Percentiles rank a stretch among this genome's conserved stretches.
Evolutionary conservation across 2,329 filamentous ascomycete genomes (phyloP).

Genomic region (Phaeosphaeria sp.): DNA sequence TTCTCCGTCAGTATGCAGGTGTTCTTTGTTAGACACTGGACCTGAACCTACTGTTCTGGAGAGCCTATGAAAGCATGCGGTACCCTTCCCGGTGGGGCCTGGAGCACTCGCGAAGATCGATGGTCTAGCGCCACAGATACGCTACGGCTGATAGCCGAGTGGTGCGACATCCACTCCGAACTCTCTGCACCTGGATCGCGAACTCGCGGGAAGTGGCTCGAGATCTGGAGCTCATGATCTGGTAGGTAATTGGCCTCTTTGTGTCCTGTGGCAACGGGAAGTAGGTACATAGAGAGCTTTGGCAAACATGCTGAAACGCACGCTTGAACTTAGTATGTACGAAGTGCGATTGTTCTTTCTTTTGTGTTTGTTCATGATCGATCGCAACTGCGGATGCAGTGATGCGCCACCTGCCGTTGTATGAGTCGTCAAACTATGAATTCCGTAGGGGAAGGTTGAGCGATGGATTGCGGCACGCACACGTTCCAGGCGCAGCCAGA

Average conservation of each 20-base stretch:
- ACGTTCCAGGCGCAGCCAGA: not conserved
- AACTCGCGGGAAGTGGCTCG: not conserved
- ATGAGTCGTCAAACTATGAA: not conserved
- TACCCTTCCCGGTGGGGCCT: not conserved
- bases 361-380: not conserved
- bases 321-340: not conserved
- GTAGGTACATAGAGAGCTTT: not conserved
- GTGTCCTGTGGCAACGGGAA: not conserved
- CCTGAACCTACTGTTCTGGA: not conserved
- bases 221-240: not conserved
- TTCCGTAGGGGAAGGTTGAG: not conserved
- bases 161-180: slow-evolving; percentile 1
- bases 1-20: not conserved
- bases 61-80: not conserved
- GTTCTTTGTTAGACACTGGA: not conserved
- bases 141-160: not conserved
- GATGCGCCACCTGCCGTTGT: not conserved
- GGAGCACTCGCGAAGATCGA: not conserved
- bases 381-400: not conserved
- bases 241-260: not conserved
- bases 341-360: not conserved
- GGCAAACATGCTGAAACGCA: not conserved
- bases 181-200: not conserved
- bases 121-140: not conserved
- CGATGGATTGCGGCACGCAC: not conserved